phyloP scores from a whole-genome alignment of 164 flowering plant genomes.

The Umbellularia californica region DNA sequence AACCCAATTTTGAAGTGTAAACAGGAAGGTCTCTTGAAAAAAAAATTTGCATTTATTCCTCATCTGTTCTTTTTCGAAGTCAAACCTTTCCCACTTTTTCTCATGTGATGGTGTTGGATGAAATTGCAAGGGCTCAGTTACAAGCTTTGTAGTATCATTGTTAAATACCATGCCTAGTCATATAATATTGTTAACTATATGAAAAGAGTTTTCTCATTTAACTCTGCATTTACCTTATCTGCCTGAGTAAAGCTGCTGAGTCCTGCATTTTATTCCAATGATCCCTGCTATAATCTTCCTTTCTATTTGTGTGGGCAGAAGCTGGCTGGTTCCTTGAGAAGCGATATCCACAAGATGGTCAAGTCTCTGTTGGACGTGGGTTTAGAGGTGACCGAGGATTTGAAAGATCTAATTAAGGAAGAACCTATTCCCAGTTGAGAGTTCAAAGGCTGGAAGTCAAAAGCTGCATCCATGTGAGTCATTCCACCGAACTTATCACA shows the following conservation, averaged over 20 bases:
- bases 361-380: background rate
- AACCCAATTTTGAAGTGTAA: too few species aligned
- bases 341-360: background rate
- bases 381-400: background rate
- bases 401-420: background rate
- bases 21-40: too few species aligned
- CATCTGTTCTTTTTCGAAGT: too few species aligned
- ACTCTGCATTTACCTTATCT: background rate
- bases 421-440: background rate
- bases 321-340: background rate
- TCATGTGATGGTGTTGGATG: too few species aligned
- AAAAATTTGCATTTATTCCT: too few species aligned
- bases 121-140: too few species aligned
- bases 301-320: background rate
- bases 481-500: too few species aligned
- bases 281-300: background rate
- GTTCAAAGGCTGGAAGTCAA: background rate
- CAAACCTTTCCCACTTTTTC: too few species aligned
- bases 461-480: background rate
- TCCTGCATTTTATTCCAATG: background rate
- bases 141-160: background rate
- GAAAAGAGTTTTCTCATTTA: background rate
- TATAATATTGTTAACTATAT: background rate
- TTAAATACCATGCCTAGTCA: background rate
- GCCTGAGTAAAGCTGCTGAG: background rate